Percentiles rank a stretch among this genome's conserved stretches.
phyloP scores from a whole-genome alignment of 352 stramenopile species.

The Phytophthora uliginosa region DNA sequence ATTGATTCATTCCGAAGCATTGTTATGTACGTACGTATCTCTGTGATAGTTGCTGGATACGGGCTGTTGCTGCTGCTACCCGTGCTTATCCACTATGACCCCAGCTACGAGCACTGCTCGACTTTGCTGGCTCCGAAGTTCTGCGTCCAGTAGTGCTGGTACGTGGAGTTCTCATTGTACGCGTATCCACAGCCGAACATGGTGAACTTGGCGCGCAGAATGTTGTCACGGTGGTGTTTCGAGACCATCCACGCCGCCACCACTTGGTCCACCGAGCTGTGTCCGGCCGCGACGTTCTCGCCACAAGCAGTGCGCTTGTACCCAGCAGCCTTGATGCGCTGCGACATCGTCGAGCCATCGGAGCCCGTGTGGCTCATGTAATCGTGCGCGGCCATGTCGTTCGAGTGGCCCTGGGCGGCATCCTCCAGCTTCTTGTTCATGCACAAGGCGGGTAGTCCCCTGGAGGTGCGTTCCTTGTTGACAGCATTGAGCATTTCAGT shows the following conservation, averaged over 20 bases:
- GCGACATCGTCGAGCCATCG: slow-evolving; percentile 45
- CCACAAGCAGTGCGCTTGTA: slow-evolving; percentile 57
- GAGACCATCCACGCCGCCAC: slow-evolving; percentile 71
- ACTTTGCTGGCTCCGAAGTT: slow-evolving; percentile 48
- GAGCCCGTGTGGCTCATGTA: slow-evolving; percentile 68
- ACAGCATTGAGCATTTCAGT: slow-evolving; percentile 54
- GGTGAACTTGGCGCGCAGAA: slow-evolving; percentile 47
- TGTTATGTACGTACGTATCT: neutral
- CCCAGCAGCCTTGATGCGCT: slow-evolving; percentile 44
- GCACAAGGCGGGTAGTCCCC: slow-evolving; percentile 44
- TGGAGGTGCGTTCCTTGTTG: slow-evolving; percentile 55
- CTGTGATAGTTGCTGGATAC: neutral
- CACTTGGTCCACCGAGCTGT: slow-evolving; percentile 45
- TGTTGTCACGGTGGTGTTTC: slow-evolving; percentile 54
- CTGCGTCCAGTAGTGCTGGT: slow-evolving; percentile 72
- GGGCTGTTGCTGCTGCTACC: neutral
- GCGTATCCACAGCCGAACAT: slow-evolving; percentile 51
- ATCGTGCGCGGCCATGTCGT: slow-evolving; percentile 57
- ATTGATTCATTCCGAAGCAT: neutral
- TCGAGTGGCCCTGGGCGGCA: slow-evolving; percentile 37
- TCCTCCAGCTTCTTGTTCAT: slow-evolving; percentile 49
- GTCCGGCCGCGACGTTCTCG: slow-evolving; percentile 71
- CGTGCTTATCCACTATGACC: neutral
- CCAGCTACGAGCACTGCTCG: slow-evolving; percentile 37
- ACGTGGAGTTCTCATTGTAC: slow-evolving; percentile 39